Evolutionary conservation across 495 filamentous ascomycete genomes (phyloP).

Genomic region (Talaromyces trachyspermus): DNA sequence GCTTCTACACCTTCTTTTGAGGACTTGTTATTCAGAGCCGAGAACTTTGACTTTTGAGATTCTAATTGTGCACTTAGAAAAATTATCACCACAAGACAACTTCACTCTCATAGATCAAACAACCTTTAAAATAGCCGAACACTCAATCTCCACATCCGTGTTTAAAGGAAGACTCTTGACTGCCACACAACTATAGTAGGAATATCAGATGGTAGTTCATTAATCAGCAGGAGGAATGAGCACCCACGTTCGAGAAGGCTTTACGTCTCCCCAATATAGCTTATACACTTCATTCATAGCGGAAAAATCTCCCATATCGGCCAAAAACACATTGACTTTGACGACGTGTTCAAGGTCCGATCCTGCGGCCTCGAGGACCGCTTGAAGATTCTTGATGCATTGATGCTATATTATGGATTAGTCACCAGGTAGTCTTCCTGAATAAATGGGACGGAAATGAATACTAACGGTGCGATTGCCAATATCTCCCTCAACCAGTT

Average conservation of each 20-base stretch:
- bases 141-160: background rate
- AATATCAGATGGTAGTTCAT: too few relatives aligned
- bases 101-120: too few relatives aligned
- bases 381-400: background rate
- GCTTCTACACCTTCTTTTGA: too few relatives aligned
- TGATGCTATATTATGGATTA: background rate
- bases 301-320: background rate
- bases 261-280: background rate
- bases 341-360: background rate
- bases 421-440: background rate
- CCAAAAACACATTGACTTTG: background rate
- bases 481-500: background rate
- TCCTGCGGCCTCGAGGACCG: background rate
- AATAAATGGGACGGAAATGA: background rate
- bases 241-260: background rate
- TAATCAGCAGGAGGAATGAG: background rate
- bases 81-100: too few relatives aligned
- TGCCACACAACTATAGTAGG: background rate
- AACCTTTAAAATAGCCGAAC: background rate
- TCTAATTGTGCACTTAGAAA: too few relatives aligned
- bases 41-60: too few relatives aligned
- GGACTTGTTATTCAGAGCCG: too few relatives aligned
- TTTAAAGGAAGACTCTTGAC: background rate
- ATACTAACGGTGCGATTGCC: background rate
- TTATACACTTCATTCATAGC: background rate